phyloP scores from a whole-genome alignment of 139 green algal genomes.

The Gonium pectorale region DNA sequence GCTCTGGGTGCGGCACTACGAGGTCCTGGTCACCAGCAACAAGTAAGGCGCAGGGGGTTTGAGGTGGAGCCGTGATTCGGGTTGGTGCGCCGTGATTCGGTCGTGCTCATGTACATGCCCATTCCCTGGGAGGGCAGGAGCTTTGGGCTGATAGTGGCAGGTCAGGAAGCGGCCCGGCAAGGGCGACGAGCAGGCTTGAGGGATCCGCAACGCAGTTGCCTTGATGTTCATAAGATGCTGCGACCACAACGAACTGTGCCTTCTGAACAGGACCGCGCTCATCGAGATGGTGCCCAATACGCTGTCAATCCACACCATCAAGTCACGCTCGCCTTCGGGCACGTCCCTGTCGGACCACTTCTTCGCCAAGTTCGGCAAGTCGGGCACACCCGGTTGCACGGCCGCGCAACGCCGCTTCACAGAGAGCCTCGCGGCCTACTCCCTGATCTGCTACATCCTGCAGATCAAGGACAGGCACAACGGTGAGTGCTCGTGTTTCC shows the following conservation, averaged over 20 bases:
- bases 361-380: constrained; percentile 71
- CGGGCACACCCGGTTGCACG: constrained; percentile 67
- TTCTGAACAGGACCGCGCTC: constrained; percentile 85
- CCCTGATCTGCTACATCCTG: constrained; percentile 91
- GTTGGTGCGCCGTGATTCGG: too few relatives aligned
- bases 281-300: constrained; percentile 97
- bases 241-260: too few relatives aligned
- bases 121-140: too few relatives aligned
- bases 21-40: constrained; percentile 93
- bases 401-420: constrained; percentile 91
- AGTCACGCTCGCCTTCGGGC: constrained; percentile 68
- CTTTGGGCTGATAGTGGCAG: too few relatives aligned
- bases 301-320: constrained; percentile 94
- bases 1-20: constrained; percentile 90
- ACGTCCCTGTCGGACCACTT: constrained; percentile 87
- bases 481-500: constrained; percentile 67
- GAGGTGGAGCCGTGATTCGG: too few relatives aligned
- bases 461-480: constrained; percentile 97
- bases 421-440: constrained; percentile 90
- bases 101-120: too few relatives aligned
- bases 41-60: too few relatives aligned
- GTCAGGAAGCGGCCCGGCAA: too few relatives aligned
- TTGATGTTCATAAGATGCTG: too few relatives aligned
- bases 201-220: too few relatives aligned
- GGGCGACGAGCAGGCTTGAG: too few relatives aligned